phyloP scores from a whole-genome alignment of 352 stramenopile genomes.

The Globisporangium emineosum region DNA sequence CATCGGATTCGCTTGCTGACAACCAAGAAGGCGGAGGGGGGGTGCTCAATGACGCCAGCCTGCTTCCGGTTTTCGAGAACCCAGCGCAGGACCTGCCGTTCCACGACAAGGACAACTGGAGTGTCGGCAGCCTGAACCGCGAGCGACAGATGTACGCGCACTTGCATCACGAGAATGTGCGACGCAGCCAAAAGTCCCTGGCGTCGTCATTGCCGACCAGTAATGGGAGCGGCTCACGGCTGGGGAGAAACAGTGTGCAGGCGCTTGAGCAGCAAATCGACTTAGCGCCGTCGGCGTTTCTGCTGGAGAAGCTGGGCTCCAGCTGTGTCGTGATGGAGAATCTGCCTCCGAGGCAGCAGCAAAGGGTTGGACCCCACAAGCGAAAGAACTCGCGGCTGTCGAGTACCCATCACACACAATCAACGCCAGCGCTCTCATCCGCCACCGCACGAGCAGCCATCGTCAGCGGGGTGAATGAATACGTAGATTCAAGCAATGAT shows the following conservation, averaged over 20 bases:
- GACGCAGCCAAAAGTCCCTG: constrained; percentile 48
- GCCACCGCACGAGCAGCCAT: background rate
- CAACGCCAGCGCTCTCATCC: background rate
- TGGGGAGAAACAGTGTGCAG: constrained; percentile 27
- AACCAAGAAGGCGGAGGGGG: constrained; percentile 5
- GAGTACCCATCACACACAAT: background rate
- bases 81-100: constrained; percentile 48
- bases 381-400: constrained; percentile 11
- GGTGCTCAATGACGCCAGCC: constrained; percentile 2
- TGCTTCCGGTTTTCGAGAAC: constrained; percentile 45
- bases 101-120: constrained; percentile 81
- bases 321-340: constrained; percentile 58
- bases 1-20: background rate
- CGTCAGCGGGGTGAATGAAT: background rate
- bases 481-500: background rate
- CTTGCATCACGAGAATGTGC: constrained; percentile 64
- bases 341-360: background rate
- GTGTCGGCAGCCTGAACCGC: constrained; percentile 65
- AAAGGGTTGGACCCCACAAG: constrained; percentile 4
- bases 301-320: constrained; percentile 58
- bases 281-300: constrained; percentile 56
- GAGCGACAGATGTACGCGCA: constrained; percentile 75
- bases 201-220: constrained; percentile 15
- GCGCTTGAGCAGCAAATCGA: constrained; percentile 39
- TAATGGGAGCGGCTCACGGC: constrained; percentile 23